Evolutionary conservation across 805 yeast genomes (phyloP).

Genomic region (Lachancea sp.): DNA sequence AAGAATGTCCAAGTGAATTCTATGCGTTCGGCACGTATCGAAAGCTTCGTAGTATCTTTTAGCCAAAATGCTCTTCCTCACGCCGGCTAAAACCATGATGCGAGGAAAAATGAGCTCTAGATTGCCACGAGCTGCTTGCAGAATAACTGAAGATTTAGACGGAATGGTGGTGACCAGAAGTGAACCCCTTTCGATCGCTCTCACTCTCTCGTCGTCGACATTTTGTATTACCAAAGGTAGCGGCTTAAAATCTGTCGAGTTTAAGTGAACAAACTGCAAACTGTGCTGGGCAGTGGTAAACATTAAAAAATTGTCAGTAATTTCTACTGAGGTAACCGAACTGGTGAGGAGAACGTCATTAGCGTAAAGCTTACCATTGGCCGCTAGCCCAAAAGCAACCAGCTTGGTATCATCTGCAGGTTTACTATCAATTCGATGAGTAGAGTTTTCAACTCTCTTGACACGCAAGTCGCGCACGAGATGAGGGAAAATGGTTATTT

Average conservation of each 20-base stretch:
- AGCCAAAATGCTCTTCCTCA: conserved; percentile 58
- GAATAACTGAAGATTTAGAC: conserved; percentile 68
- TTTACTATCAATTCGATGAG: conserved; percentile 26
- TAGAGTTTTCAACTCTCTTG: conserved; percentile 27
- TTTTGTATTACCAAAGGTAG: conserved; percentile 35
- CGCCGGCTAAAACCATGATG: conserved; percentile 81
- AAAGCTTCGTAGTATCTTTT: conserved; percentile 68
- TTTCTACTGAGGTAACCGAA: conserved; percentile 75
- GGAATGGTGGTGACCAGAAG: conserved; percentile 77
- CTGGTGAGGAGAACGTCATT: conserved; percentile 52
- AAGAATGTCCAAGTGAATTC: conserved; percentile 83
- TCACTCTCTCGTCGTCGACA: conserved; percentile 67
- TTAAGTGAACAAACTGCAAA: conserved; percentile 73
- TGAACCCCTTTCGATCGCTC: conserved; percentile 90
- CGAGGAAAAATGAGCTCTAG: conserved; percentile 91
- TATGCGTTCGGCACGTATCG: conserved; percentile 75
- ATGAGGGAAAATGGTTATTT: conserved; percentile 55
- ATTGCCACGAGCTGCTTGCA: conserved; percentile 96
- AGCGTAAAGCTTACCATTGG: conserved; percentile 67
- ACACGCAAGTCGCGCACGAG: conserved; percentile 59
- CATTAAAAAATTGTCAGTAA: conserved; percentile 64
- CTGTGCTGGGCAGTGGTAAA: conserved; percentile 86
- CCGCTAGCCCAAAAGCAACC: conserved; percentile 65
- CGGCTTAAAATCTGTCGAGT: conserved; percentile 36
- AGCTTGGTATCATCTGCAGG: conserved; percentile 24